Percentiles rank a stretch among this genome's conserved stretches.
These are phyloP conservation scores for Phyllosticta capitalensis DNA, from an alignment of 2,329 filamentous ascomycete genomes.

Conservation along the genomic window DNA sequence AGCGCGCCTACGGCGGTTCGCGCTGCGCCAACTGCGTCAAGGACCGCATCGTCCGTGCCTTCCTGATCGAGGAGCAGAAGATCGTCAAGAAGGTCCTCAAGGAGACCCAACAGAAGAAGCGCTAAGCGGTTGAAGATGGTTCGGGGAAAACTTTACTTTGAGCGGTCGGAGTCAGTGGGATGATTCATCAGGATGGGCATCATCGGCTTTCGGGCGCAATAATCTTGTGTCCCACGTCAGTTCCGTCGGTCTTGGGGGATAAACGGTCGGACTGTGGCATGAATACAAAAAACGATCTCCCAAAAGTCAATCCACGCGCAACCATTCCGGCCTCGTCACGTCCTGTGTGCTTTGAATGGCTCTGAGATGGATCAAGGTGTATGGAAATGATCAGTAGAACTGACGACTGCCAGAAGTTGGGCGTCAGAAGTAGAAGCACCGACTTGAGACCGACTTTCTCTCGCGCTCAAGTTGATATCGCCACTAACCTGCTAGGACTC, in stretches of 20 bases:
- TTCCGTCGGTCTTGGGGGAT: conserved; percentile 8
- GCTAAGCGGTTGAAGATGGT: conserved; percentile 21
- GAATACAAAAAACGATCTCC: conserved; percentile 12
- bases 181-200: conserved; percentile 11
- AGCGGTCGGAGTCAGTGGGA: conserved; percentile 12
- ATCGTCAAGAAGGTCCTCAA: conserved; percentile 99
- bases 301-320: conserved; percentile 1
- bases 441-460: not conserved
- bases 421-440: not conserved
- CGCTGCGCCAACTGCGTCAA: conserved; percentile 98
- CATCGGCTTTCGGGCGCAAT: conserved; percentile 12
- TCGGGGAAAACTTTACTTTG: conserved; percentile 6
- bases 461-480: not conserved
- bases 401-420: not conserved
- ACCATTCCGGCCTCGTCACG: not conserved
- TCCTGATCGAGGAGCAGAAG: conserved; percentile 99
- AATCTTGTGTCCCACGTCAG: conserved; percentile 10
- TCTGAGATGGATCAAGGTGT: not conserved
- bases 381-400: too few species aligned
- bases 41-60: conserved; percentile 94
- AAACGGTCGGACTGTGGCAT: conserved; percentile 11
- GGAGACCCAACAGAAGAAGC: conserved; percentile 79
- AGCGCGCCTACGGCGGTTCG: conserved; percentile 95
- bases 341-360: not conserved
- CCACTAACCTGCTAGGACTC: not conserved